Evolutionary conservation across 2,329 filamentous ascomycete genomes (phyloP), one percentile per base, ranked within the genome.

Genomic region (Aspergillus arachidicola): DNA sequence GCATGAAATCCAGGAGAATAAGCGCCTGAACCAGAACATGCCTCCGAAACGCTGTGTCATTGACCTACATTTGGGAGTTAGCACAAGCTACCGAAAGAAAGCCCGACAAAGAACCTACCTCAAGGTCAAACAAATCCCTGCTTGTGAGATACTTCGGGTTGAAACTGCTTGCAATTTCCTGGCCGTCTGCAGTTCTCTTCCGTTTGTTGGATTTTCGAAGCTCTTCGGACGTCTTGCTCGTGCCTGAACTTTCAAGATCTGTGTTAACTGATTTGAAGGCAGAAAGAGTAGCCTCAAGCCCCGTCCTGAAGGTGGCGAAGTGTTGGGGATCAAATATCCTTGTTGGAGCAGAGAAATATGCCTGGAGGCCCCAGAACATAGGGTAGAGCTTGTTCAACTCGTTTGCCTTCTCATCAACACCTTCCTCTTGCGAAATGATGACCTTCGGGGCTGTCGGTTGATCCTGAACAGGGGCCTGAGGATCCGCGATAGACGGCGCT

Each of bases 91-190:
- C 34, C 11, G 23, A 28, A 30, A 5, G 21, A 28, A 26, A 12
- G 26, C 46, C 32, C 6, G 50, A 3, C 19, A 51, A 45, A 6
- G 19, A 28, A 72, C 81, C 64, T 83, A 93, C 91, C 85, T 99
- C 95, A 53, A 99, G 86, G 72, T 96, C 93, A 77, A 99, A 99
- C 1, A 99, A 83, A 75, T 99, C 96, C 68, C 91, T 87, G 76
- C 94, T 98, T n/a, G 95, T 99, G 21, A 99, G 85, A 75, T 99
- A 99, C 75, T 98, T 99, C 1, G 96, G 94, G 72, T 99, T 99
- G 80, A 97, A 98, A 28, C 87, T 89, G 73, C 88, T 90, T 28
- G 88, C 84, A 57, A 89, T 81, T 64, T 90, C 89, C 57, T 86
- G 83, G 9, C 87, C 86, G 58, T 87, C 84, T 32, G 80, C 84